Conservation (phyloP, 2,329 filamentous ascomycete species). For the Chaetomiaceae sp. region DNA sequence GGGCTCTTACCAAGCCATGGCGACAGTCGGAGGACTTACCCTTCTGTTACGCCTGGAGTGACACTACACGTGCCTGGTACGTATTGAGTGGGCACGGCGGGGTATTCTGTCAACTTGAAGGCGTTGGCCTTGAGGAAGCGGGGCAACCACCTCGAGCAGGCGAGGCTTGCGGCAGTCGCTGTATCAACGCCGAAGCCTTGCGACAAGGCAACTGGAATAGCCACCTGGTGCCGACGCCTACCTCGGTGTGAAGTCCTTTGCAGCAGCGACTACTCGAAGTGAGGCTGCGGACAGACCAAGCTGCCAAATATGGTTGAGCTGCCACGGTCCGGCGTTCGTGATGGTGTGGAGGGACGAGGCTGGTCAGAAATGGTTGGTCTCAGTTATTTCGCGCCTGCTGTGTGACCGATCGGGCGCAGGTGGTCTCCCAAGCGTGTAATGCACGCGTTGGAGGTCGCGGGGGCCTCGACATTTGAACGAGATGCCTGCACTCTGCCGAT, state of each 20-base stretch:
- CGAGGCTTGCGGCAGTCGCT: not conserved
- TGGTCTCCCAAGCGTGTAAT: not conserved
- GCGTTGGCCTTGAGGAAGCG: not conserved
- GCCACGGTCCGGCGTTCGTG: not conserved
- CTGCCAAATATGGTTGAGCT: not conserved
- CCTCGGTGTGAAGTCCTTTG: not conserved
- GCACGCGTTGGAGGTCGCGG: too few relatives aligned
- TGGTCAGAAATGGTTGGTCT: not conserved
- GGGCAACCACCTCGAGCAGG: not conserved
- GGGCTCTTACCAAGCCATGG: too few relatives aligned
- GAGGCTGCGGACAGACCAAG: constrained; percentile 6
- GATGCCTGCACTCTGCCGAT: too few relatives aligned
- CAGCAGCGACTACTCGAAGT: not conserved
- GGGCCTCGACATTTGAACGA: too few relatives aligned
- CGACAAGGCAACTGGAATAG: not conserved
- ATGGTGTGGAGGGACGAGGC: constrained; percentile 3
- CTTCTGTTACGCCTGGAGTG: too few relatives aligned
- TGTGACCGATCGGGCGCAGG: not conserved
- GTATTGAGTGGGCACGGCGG: too few relatives aligned
- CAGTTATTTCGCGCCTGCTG: constrained; percentile 1
- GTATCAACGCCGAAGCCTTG: not conserved
- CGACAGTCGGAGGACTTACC: too few relatives aligned
- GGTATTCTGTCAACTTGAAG: too few relatives aligned
- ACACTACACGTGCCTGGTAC: too few relatives aligned
- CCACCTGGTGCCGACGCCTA: not conserved